Base-by-base conservation (phyloP, 2,329 filamentous ascomycete species). In the Bipolaris oryzae region DNA sequence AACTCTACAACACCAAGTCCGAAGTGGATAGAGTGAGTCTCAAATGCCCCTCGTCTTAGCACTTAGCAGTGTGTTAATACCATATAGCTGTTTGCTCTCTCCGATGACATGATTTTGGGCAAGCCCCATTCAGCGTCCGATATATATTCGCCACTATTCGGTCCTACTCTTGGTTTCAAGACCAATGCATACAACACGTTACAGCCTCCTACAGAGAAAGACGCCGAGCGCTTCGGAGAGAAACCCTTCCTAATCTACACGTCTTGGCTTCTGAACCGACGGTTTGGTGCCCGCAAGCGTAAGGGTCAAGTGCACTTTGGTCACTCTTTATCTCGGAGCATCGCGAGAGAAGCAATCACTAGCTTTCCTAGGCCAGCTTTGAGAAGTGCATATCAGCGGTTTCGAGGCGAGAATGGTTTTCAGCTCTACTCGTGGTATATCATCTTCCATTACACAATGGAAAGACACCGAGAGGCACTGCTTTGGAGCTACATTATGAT, bases 191-290 rank as follows among this genome's bases (percentile, higher is more conserved):
- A 79, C 56, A 80, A 79, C 58, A 77, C 74, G 2, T 54, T 69
- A 13, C 59, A 72, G 16, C 69, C 74, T 13, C 77, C 77, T 5
- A 74, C 73, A 1, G 61, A 70, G 35, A 62, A 63, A 41, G 69
- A 72, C 42, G 68, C 68, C n/a, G 58, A 66, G 13, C 64, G 69
- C 1, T 80, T 80, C 55, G 78, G 78, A 38, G 78, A 80, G 60
- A 79, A 79, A 62, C 78, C 78, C 1, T 79, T 77, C 54, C 69
- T 78, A 7, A 78, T 79, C 50, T 80, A 80, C 65, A 79, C 77
- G 0, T 79, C 78, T 0, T 80, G 77, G 70, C 69, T 80, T 15
- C 64, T 80, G 7, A 80, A 80, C 57, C 73, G 76, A n/a, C 68
- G 78, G 2, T 80, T 80, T 56, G 78, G 78, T n/a, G 68, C 75